phyloP scores from a whole-genome alignment of 2,329 filamentous ascomycete species.

The Aureobasidium melanogenum region DNA sequence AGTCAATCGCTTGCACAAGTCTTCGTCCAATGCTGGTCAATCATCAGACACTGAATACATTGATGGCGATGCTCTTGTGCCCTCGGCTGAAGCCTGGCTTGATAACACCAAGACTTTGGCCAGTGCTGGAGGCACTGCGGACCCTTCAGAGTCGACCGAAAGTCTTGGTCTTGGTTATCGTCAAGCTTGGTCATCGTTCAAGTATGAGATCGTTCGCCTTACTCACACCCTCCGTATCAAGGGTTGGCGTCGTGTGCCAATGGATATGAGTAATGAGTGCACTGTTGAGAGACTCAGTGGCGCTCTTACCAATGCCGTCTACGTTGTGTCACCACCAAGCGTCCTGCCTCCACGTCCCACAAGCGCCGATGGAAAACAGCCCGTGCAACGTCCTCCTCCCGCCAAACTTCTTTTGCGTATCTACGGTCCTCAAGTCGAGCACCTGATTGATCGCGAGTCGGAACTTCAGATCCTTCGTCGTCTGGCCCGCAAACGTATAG shows the following conservation, averaged over 20 bases:
- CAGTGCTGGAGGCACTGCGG: constrained; percentile 51
- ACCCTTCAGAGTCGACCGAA: constrained; percentile 29
- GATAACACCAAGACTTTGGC: constrained; percentile 86
- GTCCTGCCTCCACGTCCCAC: constrained; percentile 39
- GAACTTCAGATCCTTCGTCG: constrained; percentile 81
- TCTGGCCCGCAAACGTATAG: constrained; percentile 84
- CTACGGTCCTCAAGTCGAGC: constrained; percentile 90
- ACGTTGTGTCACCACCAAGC: constrained; percentile 77
- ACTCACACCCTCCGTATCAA: constrained; percentile 83
- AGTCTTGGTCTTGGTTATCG: constrained; percentile 36
- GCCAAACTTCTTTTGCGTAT: constrained; percentile 79
- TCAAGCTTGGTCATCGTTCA: constrained; percentile 73
- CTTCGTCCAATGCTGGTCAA: constrained; percentile 39
- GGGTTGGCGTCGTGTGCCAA: constrained; percentile 76
- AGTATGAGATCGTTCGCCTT: constrained; percentile 82
- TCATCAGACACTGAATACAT: constrained; percentile 81
- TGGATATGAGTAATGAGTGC: constrained; percentile 60
- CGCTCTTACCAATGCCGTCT: constrained; percentile 91
- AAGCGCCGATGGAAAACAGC: constrained; percentile 27
- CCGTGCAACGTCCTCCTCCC: constrained; percentile 28
- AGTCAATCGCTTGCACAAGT: constrained; percentile 26
- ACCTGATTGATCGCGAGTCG: constrained; percentile 87
- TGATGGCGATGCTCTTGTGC: constrained; percentile 75
- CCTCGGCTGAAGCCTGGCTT: constrained; percentile 71
- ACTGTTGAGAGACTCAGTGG: constrained; percentile 73